Evolutionary conservation across 257 asterid species (phyloP).

Genomic region (Plantago major): DNA sequence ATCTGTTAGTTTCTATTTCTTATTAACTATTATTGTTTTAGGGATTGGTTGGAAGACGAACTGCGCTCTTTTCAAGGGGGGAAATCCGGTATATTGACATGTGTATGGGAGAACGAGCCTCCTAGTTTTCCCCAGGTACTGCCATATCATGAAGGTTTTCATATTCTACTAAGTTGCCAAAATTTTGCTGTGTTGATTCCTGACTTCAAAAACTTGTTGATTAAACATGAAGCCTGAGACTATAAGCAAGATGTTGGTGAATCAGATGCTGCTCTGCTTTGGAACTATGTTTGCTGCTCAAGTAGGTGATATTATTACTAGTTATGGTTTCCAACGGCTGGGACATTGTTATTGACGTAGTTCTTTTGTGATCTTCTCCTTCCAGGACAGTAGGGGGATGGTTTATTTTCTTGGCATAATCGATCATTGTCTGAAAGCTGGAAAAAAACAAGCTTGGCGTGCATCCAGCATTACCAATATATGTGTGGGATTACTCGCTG

Average conservation of each 20-base stretch:
- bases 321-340: constrained; percentile 21
- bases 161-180: constrained; percentile 8
- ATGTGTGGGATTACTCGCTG: constrained; percentile 94
- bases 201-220: constrained; percentile 22
- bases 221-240: constrained; percentile 81
- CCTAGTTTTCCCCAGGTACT: constrained; percentile 97
- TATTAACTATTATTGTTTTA: constrained; percentile 22
- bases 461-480: constrained; percentile 76
- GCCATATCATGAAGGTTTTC: constrained; percentile 15
- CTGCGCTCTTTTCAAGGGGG: constrained; percentile 99
- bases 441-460: constrained; percentile 87
- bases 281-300: constrained; percentile 93
- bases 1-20: not conserved
- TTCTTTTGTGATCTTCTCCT: constrained; percentile 28
- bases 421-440: constrained; percentile 85
- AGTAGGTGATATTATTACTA: constrained; percentile 44
- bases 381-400: constrained; percentile 97
- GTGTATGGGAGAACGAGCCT: constrained; percentile 92
- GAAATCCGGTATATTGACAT: constrained; percentile 84
- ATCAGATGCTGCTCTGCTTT: constrained; percentile 96
- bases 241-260: constrained; percentile 87
- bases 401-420: constrained; percentile 67
- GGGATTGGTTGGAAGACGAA: constrained; percentile 98
- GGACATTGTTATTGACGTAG: constrained; percentile 22
- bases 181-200: constrained; percentile 2